Conservation (phyloP, 176 grass and related monocot genomes). For the Oryza glaberrima region DNA sequence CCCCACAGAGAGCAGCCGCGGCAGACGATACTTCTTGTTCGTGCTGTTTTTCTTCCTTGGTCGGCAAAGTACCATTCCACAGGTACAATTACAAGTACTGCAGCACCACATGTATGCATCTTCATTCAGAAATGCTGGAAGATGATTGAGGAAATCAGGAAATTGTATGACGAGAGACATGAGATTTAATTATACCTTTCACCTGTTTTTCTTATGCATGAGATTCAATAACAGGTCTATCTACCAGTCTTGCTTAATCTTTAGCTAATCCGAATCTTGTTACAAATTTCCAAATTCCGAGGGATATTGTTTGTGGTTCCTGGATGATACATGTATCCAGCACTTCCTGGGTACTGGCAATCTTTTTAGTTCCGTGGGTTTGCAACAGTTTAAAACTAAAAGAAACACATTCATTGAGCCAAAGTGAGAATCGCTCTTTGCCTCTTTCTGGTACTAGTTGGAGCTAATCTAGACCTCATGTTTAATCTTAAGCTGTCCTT, state of each 20-base stretch:
- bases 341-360: too few relatives aligned
- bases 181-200: background rate
- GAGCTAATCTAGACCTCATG: background rate
- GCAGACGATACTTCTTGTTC: conserved; percentile 55
- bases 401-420: background rate
- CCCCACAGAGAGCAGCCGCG: conserved; percentile 17
- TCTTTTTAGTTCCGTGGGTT: background rate
- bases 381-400: background rate
- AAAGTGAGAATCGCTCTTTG: background rate
- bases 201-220: background rate
- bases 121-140: conserved; percentile 75
- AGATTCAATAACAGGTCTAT: background rate
- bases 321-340: background rate
- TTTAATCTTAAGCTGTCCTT: background rate
- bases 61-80: conserved; percentile 88
- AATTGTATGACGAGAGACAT: background rate
- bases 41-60: conserved; percentile 82
- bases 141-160: conserved; percentile 52
- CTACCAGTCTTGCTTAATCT: conserved; percentile 3
- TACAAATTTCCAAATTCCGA: background rate
- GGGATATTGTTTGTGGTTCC: background rate
- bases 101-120: conserved; percentile 91
- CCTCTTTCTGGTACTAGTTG: background rate
- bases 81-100: conserved; percentile 92
- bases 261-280: background rate